These are phyloP conservation scores for Hirsutella minnesotensis DNA, from an alignment of 2,329 filamentous ascomycete genomes.

Conservation along the genomic window DNA sequence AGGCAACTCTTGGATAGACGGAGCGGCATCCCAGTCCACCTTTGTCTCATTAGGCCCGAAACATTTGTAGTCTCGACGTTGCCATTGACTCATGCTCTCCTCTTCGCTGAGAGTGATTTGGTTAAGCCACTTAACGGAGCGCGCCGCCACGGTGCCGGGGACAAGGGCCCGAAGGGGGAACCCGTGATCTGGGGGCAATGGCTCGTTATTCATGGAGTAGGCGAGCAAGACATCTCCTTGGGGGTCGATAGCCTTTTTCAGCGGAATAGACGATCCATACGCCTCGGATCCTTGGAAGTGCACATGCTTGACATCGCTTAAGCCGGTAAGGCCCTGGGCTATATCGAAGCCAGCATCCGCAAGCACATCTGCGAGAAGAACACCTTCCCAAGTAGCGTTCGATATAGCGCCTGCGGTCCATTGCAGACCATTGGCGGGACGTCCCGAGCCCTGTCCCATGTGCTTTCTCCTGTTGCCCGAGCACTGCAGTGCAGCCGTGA, in stretches of 20 bases:
- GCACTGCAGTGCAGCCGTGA: constrained; percentile 47
- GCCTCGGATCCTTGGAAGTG: constrained; percentile 49
- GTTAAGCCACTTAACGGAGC: constrained; percentile 59
- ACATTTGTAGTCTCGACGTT: constrained; percentile 56
- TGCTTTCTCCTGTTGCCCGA: constrained; percentile 47
- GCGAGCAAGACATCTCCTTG: constrained; percentile 54
- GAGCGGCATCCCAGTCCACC: constrained; percentile 50
- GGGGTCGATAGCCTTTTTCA: constrained; percentile 45
- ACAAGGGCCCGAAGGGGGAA: constrained; percentile 52
- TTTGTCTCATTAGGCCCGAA: constrained; percentile 51
- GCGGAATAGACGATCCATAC: constrained; percentile 49
- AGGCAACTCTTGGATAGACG: constrained; percentile 56
- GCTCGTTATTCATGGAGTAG: constrained; percentile 54
- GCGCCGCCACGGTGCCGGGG: constrained; percentile 53
- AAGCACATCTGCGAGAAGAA: constrained; percentile 42
- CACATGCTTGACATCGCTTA: constrained; percentile 34
- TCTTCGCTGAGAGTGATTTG: constrained; percentile 53
- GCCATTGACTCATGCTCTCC: constrained; percentile 54
- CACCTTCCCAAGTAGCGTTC: constrained; percentile 47
- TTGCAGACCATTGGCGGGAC: constrained; percentile 42
- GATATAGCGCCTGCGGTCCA: constrained; percentile 50
- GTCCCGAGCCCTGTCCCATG: constrained; percentile 37
- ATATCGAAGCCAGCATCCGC: constrained; percentile 41
- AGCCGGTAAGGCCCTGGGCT: constrained; percentile 20
- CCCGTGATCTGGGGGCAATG: constrained; percentile 53